Evolutionary conservation across 192 early-diverging fungal species (phyloP), one percentile per base, ranked within the genome.

Genomic region (Gorgonomyces haynaldii): DNA sequence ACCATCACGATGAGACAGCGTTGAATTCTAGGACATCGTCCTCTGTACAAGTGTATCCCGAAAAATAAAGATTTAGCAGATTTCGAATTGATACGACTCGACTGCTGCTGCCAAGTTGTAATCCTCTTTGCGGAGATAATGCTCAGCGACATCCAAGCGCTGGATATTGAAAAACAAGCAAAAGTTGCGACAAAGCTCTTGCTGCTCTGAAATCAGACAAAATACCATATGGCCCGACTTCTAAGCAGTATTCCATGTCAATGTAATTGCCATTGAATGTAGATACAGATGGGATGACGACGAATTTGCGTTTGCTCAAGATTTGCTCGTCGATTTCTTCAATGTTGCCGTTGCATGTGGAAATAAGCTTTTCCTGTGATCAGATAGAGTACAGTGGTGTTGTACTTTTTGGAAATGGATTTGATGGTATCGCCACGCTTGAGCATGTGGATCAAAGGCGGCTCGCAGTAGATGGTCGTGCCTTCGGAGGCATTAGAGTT

Each of bases 181-280:
- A 35, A 49, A 49, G 35, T 49, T 49, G 13, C 21, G 13, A 16
- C 34, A 37, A 7, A 49, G 20, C 15, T 49, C 46, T 23, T 28
- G 35, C 10, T 19, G 29, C 20, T 49, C 46, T 49, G 7, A 3
- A 17, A 21, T 36, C 10, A 26, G 12, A 25, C 10, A 5, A 6
- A 22, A 24, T 49, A 38, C 46, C 46, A n/a, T n/a, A n/a, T 49
- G 22, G 46, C 21, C 28, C 46, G 13, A 19, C 23, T 20, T 49
- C 46, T 13, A 49, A 49, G 10, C 22, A 26, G 19, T 35, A 49
- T 15, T 49, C 32, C n/a, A n/a, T n/a, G n/a, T n/a, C n/a, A n/a
- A n/a, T n/a, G n/a, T n/a, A n/a, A n/a, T n/a, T n/a, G n/a, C n/a
- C 42, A 35, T 35, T 32, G 28, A 49, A 49, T 37, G 46, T 49